Conservation (phyloP, 73 alveolate genomes). For the Paramecium octaurelia region DNA sequence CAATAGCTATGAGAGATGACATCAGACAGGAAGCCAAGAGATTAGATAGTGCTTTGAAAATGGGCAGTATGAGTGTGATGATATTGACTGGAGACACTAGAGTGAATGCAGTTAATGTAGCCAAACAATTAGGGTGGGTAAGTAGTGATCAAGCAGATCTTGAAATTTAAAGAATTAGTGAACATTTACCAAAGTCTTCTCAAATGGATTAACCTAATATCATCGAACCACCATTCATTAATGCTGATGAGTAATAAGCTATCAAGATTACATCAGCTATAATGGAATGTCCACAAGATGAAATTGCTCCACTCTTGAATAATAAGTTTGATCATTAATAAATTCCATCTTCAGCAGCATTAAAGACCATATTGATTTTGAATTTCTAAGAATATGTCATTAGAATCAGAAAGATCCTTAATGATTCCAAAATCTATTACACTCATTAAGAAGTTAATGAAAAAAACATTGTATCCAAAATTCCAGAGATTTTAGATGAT, state of each 20-base stretch:
- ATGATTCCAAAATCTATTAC: neutral
- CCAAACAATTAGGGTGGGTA: slow-evolving; percentile 31
- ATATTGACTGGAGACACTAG: slow-evolving; percentile 37
- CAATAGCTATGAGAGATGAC: slow-evolving; percentile 35
- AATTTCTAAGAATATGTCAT: slow-evolving; percentile 38
- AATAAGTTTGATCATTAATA: neutral
- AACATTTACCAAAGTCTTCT: slow-evolving; percentile 20
- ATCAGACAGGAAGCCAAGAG: slow-evolving; percentile 13
- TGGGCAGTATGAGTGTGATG: neutral
- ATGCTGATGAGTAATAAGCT: neutral
- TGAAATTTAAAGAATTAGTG: slow-evolving; percentile 45
- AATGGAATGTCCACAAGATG: neutral
- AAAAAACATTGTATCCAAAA: slow-evolving; percentile 18
- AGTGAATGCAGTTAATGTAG: slow-evolving; percentile 36
- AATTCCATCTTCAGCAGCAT: neutral
- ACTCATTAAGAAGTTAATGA: slow-evolving; percentile 42
- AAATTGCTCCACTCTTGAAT: neutral
- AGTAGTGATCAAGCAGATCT: slow-evolving; percentile 11
- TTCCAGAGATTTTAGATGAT: slow-evolving; percentile 22
- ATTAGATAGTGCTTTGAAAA: neutral
- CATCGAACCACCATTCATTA: neutral
- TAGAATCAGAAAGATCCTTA: neutral
- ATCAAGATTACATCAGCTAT: slow-evolving; percentile 17
- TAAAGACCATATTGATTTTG: neutral
- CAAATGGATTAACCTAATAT: neutral